Evolutionary conservation across 495 filamentous ascomycete genomes (phyloP).

Genomic region (Niebla homalea): DNA sequence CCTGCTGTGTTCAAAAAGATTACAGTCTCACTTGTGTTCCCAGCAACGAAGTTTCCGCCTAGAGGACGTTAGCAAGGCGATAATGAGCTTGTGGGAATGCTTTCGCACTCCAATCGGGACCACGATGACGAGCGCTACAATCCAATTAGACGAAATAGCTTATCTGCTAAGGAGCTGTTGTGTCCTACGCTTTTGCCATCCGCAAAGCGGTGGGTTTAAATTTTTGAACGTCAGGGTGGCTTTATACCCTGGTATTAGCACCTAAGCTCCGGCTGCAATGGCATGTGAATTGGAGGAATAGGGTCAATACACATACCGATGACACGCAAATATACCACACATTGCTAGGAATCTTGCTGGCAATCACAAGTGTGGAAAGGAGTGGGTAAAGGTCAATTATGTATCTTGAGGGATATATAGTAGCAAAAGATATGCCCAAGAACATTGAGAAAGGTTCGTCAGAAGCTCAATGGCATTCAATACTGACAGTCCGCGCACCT

Average conservation of each 20-base stretch:
- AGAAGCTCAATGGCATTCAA: too few relatives aligned
- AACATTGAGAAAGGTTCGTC: too few relatives aligned
- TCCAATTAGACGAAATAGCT: conserved; percentile 20
- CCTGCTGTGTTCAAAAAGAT: neutral
- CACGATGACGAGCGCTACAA: conserved; percentile 77
- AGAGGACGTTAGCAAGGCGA: neutral
- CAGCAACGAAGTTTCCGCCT: conserved; percentile 81
- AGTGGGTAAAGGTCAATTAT: too few relatives aligned
- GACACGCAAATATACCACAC: conserved; percentile 90
- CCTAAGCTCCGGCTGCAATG: neutral
- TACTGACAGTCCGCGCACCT: too few relatives aligned
- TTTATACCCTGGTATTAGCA: conserved; percentile 25
- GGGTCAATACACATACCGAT: conserved; percentile 47
- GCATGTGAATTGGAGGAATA: neutral
- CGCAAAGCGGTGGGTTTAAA: conserved; percentile 95
- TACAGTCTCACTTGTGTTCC: conserved; percentile 60
- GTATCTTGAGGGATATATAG: too few relatives aligned
- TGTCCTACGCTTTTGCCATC: conserved; percentile 82
- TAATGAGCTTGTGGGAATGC: neutral
- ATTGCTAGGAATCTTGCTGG: conserved; percentile 20
- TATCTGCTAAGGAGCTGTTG: conserved; percentile 5
- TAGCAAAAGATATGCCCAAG: too few relatives aligned
- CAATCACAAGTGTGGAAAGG: too few relatives aligned
- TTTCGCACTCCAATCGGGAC: conserved; percentile 93
- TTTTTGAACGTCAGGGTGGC: conserved; percentile 87